A percentile compares a stretch with the other conserved stretches of the same genome.
Evolutionary conservation across 305 asterid species (phyloP).

Genomic region (Fraxinus platypoda): DNA sequence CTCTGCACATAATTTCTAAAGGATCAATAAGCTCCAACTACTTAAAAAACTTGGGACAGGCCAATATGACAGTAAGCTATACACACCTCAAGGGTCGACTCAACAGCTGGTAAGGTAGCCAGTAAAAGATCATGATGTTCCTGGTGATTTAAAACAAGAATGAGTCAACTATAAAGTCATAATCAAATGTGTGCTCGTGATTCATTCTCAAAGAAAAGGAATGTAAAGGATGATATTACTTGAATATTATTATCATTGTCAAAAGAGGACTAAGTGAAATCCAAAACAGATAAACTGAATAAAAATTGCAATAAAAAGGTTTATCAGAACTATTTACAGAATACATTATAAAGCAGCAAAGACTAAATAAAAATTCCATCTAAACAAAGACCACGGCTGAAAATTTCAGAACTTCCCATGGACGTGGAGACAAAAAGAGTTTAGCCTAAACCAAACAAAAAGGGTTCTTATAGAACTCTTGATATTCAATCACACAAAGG

Average conservation of each 20-base stretch:
- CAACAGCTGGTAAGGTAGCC: conserved; percentile 81
- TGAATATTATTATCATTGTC: conserved; percentile 17
- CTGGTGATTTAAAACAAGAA: conserved; percentile 44
- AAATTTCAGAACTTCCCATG: conserved; percentile 7
- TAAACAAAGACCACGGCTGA: conserved; percentile 13
- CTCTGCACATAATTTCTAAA: conserved; percentile 54
- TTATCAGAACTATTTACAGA: conserved; percentile 15
- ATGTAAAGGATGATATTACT: conserved; percentile 17
- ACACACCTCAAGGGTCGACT: conserved; percentile 88
- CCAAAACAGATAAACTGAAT: conserved; percentile 6
- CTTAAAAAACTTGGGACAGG: conserved; percentile 23
- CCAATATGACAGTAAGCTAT: conserved; percentile 25
- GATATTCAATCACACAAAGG: not conserved
- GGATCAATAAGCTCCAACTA: conserved; percentile 24
- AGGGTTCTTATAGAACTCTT: not conserved
- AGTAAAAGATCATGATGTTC: conserved; percentile 95
- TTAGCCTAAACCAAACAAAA: not conserved
- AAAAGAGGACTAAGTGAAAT: conserved; percentile 16
- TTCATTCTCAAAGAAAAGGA: conserved; percentile 20
- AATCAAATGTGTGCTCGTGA: not conserved
- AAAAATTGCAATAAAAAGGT: conserved; percentile 14
- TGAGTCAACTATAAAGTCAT: conserved; percentile 12
- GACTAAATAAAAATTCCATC: conserved; percentile 19
- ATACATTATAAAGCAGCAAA: conserved; percentile 10
- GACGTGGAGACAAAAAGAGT: not conserved